Base-by-base conservation (phyloP, 169 alveolate genomes). In the Eimeria tenella region DNA sequence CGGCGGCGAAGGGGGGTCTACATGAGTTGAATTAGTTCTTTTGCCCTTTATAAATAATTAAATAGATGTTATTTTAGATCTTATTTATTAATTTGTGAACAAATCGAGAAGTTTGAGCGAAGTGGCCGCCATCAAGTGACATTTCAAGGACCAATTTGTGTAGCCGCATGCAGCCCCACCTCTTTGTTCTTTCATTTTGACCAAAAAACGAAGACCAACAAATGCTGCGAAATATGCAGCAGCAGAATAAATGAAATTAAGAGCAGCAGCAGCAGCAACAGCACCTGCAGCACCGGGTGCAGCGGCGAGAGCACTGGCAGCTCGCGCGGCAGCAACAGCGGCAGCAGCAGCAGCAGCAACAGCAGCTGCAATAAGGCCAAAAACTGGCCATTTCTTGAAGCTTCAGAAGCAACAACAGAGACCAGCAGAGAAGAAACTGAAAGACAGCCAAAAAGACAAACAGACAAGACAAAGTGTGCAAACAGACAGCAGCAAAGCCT, bases 231-330 rank as follows among this genome's bases (percentile, higher is more conserved):
- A 73, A 23, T 10, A 13, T 23, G 50, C 0, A 49, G 31, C 49
- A 49, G 81, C 55, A 71, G 55, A 49, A 31, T 52, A 5, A 19
- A 42, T 5, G 81, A 5, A 19, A 42, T 5, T 31, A 73, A 1
- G 58, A 73, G 23, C 81, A 42, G 83, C 62, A 31, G 42, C 83
- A n/a, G 62, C 83, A 73, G 60, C 83, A 73, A 58, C 83, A 42
- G 15, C 62, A 4, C 23, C 56, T 10, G 62, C 83, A 17, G 13
- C 13, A 21, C 31, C n/a, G 4, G 17, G 62, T 13, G 83, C 83
- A 42, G 49, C 62, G 5, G 83, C 17, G 50, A 58, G 42, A 73
- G 62, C 83, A 1, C 31, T 9, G 19, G 25, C 17, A 1, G 21
- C 71, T 5, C 9, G 71, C 25, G 8, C 71, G 5, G 71, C 71